Evolutionary conservation across 768 basidiomycete genomes (phyloP).

Genomic region (Asterophora lycoperdoides): DNA sequence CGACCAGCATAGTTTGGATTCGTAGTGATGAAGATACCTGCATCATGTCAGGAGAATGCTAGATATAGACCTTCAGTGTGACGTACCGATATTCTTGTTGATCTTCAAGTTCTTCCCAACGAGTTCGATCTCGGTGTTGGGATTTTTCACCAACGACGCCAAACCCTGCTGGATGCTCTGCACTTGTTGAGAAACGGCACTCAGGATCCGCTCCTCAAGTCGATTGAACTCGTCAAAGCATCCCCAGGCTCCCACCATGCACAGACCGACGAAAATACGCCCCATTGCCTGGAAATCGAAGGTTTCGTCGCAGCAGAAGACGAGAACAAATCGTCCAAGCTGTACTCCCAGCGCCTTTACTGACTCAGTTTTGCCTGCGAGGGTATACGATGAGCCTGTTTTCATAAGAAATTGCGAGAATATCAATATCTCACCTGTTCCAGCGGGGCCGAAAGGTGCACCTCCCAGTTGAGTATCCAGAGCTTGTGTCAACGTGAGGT

Average conservation of each 20-base stretch:
- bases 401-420: no score
- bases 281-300: conserved; percentile 99
- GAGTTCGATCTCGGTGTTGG: conserved; percentile 88
- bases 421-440: conserved; percentile 71
- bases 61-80: not conserved
- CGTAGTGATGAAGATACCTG: conserved; percentile 97
- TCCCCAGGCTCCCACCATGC: conserved; percentile 99
- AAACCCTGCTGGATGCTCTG: conserved; percentile 98
- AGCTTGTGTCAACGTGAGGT: conserved; percentile 94
- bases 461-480: conserved; percentile 94
- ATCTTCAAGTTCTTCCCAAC: conserved; percentile 93
- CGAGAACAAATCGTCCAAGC: conserved; percentile 96
- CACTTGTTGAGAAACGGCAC: conserved; percentile 98
- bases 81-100: conserved; percentile 85
- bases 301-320: conserved; percentile 99
- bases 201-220: conserved; percentile 94
- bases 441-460: conserved; percentile 96
- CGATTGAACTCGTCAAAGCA: conserved; percentile 98
- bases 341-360: conserved; percentile 98
- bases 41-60: conserved; percentile 1
- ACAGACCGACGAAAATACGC: conserved; percentile 96
- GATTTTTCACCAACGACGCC: conserved; percentile 75
- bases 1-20: conserved; percentile 99
- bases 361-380: conserved; percentile 92
- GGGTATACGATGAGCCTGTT: not conserved